Base-by-base conservation (phyloP, 176 grass and related monocot genomes). In the Secale cereale region DNA sequence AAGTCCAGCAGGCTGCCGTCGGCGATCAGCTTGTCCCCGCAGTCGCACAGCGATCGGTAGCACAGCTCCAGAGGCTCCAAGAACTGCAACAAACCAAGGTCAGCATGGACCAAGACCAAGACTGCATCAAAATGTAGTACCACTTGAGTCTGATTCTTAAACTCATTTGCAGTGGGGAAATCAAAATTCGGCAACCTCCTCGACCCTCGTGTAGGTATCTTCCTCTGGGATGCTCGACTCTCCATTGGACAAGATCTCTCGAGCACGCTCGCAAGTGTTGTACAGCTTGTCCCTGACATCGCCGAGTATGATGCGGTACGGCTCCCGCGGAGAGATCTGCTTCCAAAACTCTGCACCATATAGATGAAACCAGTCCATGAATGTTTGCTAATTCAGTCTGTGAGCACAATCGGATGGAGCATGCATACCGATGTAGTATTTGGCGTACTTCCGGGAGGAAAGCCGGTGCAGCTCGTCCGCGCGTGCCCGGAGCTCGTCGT, bases 1-100 rank as follows among this genome's bases (percentile, higher is more conserved):
- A 93, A 97, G 30, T 97, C 90, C 37, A 92, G 90, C 54, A 92
- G 90, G 83, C 82, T 92, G 43, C 93, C 90, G 79, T 92, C 93
- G 35, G 90, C 90, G 32, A 95, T 87, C 41, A 84, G 39, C 46
- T 85, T 87, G 84, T 97, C 94, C 19, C 94, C 94, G 70, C 86
- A 93, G 81, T 92, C 79, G 74, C 88, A 89, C 63, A 97, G 75
- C 28, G 94, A 97, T 30, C 89, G 85, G 27, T 97, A 97, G 77
- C 94, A 97, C 32, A 97, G 78, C 86, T 97, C 94, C 28, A 96
- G 91, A 13, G 94, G 91, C 82, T 93, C 91, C 81, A 97, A 77
- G 82, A 97, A 92, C 94, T 95, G 80, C 22, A 14, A 61, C 36
- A 39, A 37, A 37, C 4, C 3, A 32, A 66, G 7, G 29, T 48